Evolutionary conservation across 1,284 basidiomycete species (phyloP).

Genomic region (Austroboletus niveus): DNA sequence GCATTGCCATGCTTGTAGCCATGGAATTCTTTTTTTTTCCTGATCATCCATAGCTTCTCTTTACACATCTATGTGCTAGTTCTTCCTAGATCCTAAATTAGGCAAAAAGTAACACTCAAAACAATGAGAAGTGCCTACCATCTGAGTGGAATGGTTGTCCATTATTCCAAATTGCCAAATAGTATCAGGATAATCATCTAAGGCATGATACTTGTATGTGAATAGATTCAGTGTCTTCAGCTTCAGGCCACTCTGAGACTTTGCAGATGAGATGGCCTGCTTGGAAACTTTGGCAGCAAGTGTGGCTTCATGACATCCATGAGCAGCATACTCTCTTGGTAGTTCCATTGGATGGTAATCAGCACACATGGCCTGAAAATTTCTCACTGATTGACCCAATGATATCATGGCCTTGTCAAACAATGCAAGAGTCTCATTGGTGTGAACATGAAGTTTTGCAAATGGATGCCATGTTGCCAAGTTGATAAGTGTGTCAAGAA

Average conservation of each 20-base stretch:
- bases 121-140: not conserved
- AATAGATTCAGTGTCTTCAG: constrained; percentile 20
- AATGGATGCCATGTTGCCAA: constrained; percentile 34
- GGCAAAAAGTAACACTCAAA: too few relatives aligned
- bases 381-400: not conserved
- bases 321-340: constrained; percentile 1
- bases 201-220: constrained; percentile 34
- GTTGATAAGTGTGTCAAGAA: constrained; percentile 5
- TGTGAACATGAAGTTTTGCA: constrained; percentile 35
- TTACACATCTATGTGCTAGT: not conserved
- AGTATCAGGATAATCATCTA: constrained; percentile 29
- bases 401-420: constrained; percentile 10
- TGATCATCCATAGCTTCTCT: not conserved
- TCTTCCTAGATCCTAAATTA: not conserved
- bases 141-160: not conserved
- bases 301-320: not conserved
- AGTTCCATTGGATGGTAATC: constrained; percentile 3
- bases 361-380: not conserved
- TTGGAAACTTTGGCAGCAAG: constrained; percentile 1
- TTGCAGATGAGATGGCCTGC: not conserved
- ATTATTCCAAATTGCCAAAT: not conserved
- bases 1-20: not conserved
- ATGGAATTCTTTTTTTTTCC: not conserved
- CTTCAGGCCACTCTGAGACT: not conserved
- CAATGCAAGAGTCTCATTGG: constrained; percentile 20